Evolutionary conservation across 1,284 basidiomycete genomes (phyloP).

Genomic region (Gymnopus androsaceus): DNA sequence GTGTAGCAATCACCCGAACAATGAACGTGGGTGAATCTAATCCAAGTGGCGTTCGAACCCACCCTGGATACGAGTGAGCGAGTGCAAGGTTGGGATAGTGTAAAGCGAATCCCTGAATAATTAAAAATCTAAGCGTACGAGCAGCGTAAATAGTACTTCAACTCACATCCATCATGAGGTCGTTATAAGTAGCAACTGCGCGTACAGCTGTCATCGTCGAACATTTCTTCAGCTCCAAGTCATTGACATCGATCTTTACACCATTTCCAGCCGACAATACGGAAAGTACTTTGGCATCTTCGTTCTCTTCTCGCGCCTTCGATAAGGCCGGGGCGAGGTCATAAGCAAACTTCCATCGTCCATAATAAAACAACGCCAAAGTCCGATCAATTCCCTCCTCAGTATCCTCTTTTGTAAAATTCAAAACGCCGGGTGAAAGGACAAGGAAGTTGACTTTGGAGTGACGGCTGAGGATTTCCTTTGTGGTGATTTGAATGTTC

Average conservation of each 20-base stretch:
- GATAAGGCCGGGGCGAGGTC: conserved; percentile 30
- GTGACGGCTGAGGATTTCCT: conserved; percentile 23
- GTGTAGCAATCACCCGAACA: neutral
- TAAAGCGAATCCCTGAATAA: conserved; percentile 1
- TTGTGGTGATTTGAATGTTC: conserved; percentile 25
- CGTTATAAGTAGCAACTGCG: neutral
- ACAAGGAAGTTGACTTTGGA: conserved; percentile 27
- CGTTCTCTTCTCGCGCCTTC: conserved; percentile 27
- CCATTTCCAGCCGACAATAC: conserved; percentile 13
- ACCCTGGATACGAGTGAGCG: conserved; percentile 6
- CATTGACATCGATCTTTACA: neutral
- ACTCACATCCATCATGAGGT: conserved; percentile 13
- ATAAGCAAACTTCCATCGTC: conserved; percentile 27
- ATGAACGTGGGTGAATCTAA: conserved; percentile 22
- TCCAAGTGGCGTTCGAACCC: conserved; percentile 20
- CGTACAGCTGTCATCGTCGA: neutral
- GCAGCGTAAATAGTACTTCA: neutral
- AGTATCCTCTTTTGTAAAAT: conserved; percentile 41
- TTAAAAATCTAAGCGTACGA: neutral
- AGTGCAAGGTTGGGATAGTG: conserved; percentile 1
- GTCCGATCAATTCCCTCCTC: conserved; percentile 50
- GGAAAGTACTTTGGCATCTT: conserved; percentile 21
- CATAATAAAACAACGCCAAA: conserved; percentile 47
- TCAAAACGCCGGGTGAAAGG: conserved; percentile 28
- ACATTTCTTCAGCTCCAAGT: conserved; percentile 1